These are phyloP conservation scores for Lanmaoa pseudosensibilis DNA, from an alignment of 768 basidiomycete species.

Conservation along the genomic window DNA sequence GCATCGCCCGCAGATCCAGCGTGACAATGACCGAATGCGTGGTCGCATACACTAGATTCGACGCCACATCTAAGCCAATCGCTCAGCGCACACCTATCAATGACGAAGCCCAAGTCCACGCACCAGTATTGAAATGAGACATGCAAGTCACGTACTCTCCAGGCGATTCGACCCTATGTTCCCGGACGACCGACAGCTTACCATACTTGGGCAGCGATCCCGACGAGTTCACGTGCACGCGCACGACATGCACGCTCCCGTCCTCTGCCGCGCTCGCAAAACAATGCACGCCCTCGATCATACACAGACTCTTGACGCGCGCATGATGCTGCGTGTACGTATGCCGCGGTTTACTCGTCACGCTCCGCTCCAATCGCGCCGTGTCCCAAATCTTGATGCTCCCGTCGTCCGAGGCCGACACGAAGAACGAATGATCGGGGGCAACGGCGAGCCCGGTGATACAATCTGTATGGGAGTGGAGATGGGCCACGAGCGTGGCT, in stretches of 20 bases:
- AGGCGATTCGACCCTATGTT: conserved; percentile 67
- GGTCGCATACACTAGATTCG: conserved; percentile 84
- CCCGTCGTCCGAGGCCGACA: conserved; percentile 91
- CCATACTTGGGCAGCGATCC: conserved; percentile 79
- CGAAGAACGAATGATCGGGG: conserved; percentile 93
- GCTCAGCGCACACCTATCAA: neutral
- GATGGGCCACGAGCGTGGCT: conserved; percentile 79
- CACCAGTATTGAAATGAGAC: conserved; percentile 78
- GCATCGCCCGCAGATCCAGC: conserved; percentile 86
- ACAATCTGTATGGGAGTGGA: conserved; percentile 78
- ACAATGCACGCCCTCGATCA: conserved; percentile 84
- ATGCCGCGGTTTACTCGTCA: conserved; percentile 79
- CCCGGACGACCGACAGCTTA: conserved; percentile 78
- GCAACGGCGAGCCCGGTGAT: conserved; percentile 83
- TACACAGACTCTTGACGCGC: conserved; percentile 66
- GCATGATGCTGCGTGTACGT: conserved; percentile 75
- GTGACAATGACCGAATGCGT: conserved; percentile 73
- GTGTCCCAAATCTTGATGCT: conserved; percentile 93
- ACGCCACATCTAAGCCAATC: conserved; percentile 57
- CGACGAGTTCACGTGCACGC: conserved; percentile 70
- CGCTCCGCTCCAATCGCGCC: conserved; percentile 89
- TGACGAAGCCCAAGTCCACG: conserved; percentile 8
- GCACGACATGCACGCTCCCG: conserved; percentile 79
- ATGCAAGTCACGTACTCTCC: conserved; percentile 86
- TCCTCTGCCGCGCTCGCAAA: conserved; percentile 86